phyloP scores from a whole-genome alignment of 1,284 basidiomycete genomes.

The Exsudoporus floridanus region DNA sequence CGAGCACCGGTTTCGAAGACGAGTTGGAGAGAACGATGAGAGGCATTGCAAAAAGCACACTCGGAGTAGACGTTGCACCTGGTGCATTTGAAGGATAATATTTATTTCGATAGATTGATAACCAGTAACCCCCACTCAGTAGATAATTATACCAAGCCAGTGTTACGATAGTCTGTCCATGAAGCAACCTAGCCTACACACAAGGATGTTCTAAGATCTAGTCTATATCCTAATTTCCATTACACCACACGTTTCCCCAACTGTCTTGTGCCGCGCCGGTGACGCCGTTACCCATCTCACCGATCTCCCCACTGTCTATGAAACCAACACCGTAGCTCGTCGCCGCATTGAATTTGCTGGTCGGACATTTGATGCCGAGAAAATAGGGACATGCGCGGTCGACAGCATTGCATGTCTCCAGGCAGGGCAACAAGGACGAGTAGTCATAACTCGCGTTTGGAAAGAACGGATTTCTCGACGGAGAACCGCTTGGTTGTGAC shows the following conservation, averaged over 20 bases:
- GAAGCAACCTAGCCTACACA: background rate
- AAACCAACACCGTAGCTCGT: conserved; percentile 76
- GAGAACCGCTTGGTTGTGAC: conserved; percentile 39
- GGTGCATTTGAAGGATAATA: conserved; percentile 42
- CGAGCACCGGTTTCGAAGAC: conserved; percentile 54
- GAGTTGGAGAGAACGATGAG: conserved; percentile 63
- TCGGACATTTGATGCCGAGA: conserved; percentile 72
- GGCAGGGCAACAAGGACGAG: conserved; percentile 69
- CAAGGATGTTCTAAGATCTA: background rate
- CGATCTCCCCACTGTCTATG: conserved; percentile 54
- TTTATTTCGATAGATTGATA: background rate
- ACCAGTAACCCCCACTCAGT: background rate
- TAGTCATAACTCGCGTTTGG: conserved; percentile 49
- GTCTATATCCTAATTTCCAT: conserved; percentile 34
- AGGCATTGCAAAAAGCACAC: conserved; percentile 54
- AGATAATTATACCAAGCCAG: background rate
- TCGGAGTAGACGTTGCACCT: conserved; percentile 55
- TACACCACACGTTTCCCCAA: conserved; percentile 85
- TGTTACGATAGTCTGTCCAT: background rate
- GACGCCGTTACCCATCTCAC: conserved; percentile 44
- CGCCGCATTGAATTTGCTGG: conserved; percentile 59
- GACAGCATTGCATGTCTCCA: conserved; percentile 71
- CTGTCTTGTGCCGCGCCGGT: conserved; percentile 60
- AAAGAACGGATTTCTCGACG: conserved; percentile 48
- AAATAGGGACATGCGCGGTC: conserved; percentile 77